These are phyloP conservation scores for Aegilops bicornis DNA, from an alignment of 176 grass and related monocot species.

Conservation along the genomic window DNA sequence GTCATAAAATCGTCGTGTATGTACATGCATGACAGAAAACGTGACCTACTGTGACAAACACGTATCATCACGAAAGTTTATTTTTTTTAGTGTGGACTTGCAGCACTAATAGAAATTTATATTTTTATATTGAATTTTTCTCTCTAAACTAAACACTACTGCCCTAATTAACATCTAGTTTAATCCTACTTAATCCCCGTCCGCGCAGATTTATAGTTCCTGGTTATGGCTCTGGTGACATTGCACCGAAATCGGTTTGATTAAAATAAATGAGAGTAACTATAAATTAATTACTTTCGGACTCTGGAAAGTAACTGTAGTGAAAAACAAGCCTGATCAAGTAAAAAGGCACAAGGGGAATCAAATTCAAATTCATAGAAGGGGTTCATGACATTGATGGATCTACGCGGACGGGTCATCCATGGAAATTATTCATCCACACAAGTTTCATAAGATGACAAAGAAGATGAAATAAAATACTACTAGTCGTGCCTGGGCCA, in stretches of 20 bases:
- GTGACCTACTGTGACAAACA: no score
- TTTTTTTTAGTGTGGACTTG: no score
- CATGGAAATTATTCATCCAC: neutral
- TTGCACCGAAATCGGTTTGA: neutral
- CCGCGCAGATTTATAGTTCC: no score
- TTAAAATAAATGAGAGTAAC: neutral
- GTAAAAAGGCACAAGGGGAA: neutral
- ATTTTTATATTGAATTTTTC: no score
- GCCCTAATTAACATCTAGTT: no score
- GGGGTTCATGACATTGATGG: neutral
- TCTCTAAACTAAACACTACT: no score
- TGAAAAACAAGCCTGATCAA: neutral
- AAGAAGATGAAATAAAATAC: neutral
- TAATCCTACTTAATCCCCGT: no score
- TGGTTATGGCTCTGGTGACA: no score
- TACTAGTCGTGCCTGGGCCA: neutral
- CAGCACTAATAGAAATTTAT: no score
- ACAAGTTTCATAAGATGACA: neutral
- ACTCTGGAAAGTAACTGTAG: neutral
- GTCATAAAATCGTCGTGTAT: no score
- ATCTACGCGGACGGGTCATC: neutral
- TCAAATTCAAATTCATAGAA: neutral
- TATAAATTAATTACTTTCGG: neutral
- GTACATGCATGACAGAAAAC: no score
- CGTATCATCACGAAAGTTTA: no score